Percentiles rank a stretch among this genome's conserved stretches.
Evolutionary conservation across 163 green algal genomes (phyloP).

Genomic region (Chloroidium sp.): DNA sequence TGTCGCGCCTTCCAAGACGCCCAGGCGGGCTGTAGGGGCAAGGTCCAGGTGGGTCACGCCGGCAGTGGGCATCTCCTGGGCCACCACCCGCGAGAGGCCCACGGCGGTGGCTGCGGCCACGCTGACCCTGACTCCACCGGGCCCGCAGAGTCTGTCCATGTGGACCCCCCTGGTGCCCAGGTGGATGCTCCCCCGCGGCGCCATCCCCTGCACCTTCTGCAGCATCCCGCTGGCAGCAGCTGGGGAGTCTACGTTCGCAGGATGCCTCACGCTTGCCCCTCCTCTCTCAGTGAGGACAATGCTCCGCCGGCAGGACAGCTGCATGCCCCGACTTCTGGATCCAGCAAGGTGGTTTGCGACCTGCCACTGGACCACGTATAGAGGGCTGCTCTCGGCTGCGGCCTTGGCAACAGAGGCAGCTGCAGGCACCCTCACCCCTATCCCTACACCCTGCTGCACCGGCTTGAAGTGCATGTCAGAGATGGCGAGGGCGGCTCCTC

Average conservation of each 20-base stretch:
- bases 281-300: too few relatives aligned
- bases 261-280: too few relatives aligned
- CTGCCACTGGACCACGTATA: neutral
- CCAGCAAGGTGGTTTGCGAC: neutral
- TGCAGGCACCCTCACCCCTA: neutral
- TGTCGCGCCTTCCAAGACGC: too few relatives aligned
- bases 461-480: slow-evolving; percentile 8
- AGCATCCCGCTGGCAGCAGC: too few relatives aligned
- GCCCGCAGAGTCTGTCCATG: too few relatives aligned
- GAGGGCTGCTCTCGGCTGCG: neutral
- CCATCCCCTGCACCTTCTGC: too few relatives aligned
- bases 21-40: neutral
- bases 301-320: too few relatives aligned
- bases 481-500: neutral
- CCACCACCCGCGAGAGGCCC: slow-evolving; percentile 4
- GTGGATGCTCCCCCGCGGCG: too few relatives aligned
- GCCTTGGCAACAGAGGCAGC: neutral
- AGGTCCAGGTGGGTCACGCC: neutral
- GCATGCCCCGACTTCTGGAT: neutral
- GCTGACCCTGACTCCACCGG: too few relatives aligned
- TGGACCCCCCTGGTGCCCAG: too few relatives aligned
- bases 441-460: neutral
- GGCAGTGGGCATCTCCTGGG: slow-evolving; percentile 1
- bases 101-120: neutral
- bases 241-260: too few relatives aligned